Base-by-base conservation (phyloP, 345 rosid genomes). In the Aquilaria sinensis region DNA sequence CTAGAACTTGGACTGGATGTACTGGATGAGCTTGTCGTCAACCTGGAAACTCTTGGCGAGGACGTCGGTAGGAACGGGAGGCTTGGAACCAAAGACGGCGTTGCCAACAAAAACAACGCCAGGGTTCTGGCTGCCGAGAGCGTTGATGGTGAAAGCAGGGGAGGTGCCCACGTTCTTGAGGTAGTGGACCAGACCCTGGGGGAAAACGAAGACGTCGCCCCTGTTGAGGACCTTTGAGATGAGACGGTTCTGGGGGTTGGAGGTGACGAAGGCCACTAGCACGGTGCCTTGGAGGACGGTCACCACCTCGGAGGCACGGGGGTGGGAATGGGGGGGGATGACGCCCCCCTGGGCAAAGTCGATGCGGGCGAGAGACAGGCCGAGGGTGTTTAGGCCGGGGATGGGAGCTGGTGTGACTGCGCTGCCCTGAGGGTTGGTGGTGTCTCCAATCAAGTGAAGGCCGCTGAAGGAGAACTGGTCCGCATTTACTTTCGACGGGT, bases 151-250 rank as follows among this genome's bases (percentile, higher is more conserved):
- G 7, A 56, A 41, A 16, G 59, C 59, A 8, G 3, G 31, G 13
- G 16, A n/a, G 9, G 14, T 3, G 4, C 59, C 59, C 5, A 56
- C 59, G 23, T 56, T 56, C 7, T 43, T 12, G 6, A 31, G 59
- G 59, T 31, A 56, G 46, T 56, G 59, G 12, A 56, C 16, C 1
- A 56, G 59, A 1, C 59, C 59, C 16, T 31, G 11, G 0, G 59
- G 59, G 9, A 56, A 56, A 41, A 56, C 59, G 14, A 56, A 56
- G 6, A 56, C 59, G 15, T 56, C 59, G 2, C 59, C 59, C 59
- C 31, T 56, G n/a, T 56, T 12, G 3, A 56, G 59, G 6, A 56
- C 9, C 16, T 56, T 56, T 3, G 5, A 1, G 45, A 56, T 0
- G 8, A 56, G 46, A 2, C 16, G 43, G 14, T 56, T 56, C 59